Evolutionary conservation across 768 basidiomycete genomes (phyloP).

Genomic region (Naganishia kalamii): DNA sequence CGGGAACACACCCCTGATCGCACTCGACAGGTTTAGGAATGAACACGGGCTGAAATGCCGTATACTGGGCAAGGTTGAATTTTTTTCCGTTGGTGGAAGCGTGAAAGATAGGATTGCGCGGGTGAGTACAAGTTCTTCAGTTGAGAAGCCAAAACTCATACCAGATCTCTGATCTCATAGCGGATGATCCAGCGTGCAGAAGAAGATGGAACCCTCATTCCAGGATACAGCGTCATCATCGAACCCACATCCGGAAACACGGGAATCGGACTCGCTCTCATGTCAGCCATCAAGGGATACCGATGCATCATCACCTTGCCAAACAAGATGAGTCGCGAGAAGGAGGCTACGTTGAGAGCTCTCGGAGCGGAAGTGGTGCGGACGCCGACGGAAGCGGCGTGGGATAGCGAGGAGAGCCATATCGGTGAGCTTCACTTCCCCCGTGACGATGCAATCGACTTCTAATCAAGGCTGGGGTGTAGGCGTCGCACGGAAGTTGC

Average conservation of each 20-base stretch:
- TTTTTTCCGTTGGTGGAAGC: constrained; percentile 80
- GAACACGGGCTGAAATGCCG: constrained; percentile 78
- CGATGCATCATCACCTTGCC: constrained; percentile 57
- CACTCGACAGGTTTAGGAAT: constrained; percentile 69
- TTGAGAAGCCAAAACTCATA: not conserved
- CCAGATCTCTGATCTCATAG: constrained; percentile 18
- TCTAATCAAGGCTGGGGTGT: no score
- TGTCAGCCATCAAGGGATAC: constrained; percentile 78
- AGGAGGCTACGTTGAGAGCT: constrained; percentile 82
- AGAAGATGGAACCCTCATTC: constrained; percentile 71
- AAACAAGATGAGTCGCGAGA: constrained; percentile 95
- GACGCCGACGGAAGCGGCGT: constrained; percentile 82
- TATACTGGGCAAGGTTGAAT: constrained; percentile 91
- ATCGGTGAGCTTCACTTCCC: constrained; percentile 60
- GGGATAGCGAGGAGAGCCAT: constrained; percentile 82
- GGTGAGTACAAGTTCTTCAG: constrained; percentile 26
- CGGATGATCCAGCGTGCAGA: constrained; percentile 96
- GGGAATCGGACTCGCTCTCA: constrained; percentile 83
- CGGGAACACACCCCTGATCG: constrained; percentile 83
- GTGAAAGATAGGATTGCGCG: constrained; percentile 96
- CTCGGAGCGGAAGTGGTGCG: constrained; percentile 91
- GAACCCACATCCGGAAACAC: constrained; percentile 59
- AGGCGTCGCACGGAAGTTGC: constrained; percentile 78
- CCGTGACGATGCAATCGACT: not conserved
- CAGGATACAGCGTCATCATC: constrained; percentile 83